Evolutionary conservation across 2,329 filamentous ascomycete genomes (phyloP).

Genomic region (Phyllosticta citriasiana): DNA sequence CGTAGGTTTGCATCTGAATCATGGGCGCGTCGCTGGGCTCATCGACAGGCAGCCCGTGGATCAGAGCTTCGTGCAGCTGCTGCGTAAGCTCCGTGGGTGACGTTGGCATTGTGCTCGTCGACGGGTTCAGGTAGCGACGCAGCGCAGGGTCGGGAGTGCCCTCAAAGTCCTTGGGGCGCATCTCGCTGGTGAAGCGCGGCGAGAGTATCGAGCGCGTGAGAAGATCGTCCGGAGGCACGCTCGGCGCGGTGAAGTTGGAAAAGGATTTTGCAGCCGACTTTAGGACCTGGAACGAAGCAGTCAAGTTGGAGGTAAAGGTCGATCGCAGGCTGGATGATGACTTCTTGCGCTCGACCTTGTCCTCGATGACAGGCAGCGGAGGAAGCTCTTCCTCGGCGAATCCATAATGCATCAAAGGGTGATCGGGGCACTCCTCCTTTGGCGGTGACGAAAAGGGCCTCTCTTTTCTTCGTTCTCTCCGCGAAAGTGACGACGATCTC

Average conservation of each 20-base stretch:
- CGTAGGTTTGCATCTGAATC: conserved; percentile 55
- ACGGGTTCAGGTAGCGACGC: conserved; percentile 52
- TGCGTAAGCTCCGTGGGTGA: conserved; percentile 29
- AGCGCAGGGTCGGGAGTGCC: conserved; percentile 47
- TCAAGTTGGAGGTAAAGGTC: conserved; percentile 54
- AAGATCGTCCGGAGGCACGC: conserved; percentile 48
- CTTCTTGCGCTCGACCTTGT: conserved; percentile 11
- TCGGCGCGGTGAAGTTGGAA: conserved; percentile 45
- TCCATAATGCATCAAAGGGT: conserved; percentile 43
- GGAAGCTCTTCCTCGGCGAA: conserved; percentile 23
- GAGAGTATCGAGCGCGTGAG: conserved; percentile 51
- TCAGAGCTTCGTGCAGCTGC: conserved; percentile 29
- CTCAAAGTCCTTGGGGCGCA: conserved; percentile 45
- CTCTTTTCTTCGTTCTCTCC: conserved; percentile 35
- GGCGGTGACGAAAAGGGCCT: conserved; percentile 37
- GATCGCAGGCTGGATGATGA: conserved; percentile 25
- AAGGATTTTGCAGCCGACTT: conserved; percentile 52
- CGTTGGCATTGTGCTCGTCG: conserved; percentile 21
- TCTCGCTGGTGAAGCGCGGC: conserved; percentile 50
- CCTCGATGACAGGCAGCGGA: conserved; percentile 21
- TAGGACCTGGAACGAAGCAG: conserved; percentile 50
- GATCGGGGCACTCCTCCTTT: conserved; percentile 46
- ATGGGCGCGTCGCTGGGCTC: conserved; percentile 37
- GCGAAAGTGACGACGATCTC: conserved; percentile 18
- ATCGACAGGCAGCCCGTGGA: conserved; percentile 16